Conservation (phyloP, 306 rosid genomes). For the Spatholobus suberectus region DNA sequence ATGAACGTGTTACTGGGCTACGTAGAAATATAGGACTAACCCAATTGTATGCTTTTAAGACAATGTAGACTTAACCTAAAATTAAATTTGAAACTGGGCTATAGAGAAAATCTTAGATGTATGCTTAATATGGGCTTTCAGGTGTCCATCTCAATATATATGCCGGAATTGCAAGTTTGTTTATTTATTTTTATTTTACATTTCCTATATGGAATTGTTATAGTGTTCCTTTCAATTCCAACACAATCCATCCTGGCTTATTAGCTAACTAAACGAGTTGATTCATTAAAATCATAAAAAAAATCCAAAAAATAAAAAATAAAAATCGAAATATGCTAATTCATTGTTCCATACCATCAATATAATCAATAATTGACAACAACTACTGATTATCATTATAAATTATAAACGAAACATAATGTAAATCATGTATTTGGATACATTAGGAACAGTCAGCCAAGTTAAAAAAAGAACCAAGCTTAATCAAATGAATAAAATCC, state of each 20-base stretch:
- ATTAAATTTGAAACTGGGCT: background rate
- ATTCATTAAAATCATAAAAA: background rate
- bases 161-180: no score
- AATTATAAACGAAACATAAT: background rate
- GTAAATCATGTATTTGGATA: background rate
- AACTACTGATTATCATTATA: background rate
- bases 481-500: slow-evolving; percentile 1
- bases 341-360: background rate
- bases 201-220: no score
- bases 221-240: no score
- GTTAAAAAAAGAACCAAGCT: background rate
- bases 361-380: background rate
- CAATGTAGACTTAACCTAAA: background rate
- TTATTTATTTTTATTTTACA: no score
- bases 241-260: no score
- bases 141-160: no score
- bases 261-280: no score
- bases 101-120: background rate
- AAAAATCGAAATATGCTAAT: background rate
- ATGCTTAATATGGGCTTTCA: background rate
- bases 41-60: background rate
- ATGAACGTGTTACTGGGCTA: no score
- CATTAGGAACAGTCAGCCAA: background rate
- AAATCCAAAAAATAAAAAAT: background rate
- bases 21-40: background rate